Evolutionary conservation across 169 alveolate species (phyloP), one percentile per base, ranked within the genome.

Genomic region (Amoebophrya sp.): DNA sequence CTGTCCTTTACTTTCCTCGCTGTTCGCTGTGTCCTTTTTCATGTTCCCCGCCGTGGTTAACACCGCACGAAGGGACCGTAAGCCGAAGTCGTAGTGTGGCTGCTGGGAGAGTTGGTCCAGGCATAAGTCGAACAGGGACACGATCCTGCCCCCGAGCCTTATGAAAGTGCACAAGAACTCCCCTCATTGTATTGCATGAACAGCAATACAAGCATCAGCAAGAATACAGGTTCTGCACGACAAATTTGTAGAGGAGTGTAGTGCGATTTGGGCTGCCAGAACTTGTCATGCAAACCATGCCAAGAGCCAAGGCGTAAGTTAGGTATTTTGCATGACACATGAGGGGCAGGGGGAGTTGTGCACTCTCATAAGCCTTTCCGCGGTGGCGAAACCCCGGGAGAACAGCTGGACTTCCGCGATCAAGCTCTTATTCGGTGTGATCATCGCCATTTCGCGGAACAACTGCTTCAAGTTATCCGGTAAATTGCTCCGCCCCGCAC

Each of bases 51-150:
- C 98, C 53, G 97, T 94, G 89, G 95, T 97, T n/a, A 98, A 95
- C 33, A 98, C 99, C 89, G 97, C 95, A 95, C 98, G 98, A 91
- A 98, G 95, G 2, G 99, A 99, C 90, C 99, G 95, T 53, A 99
- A 95, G 39, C 99, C 99, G 90, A 98, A 99, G 95, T 99, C 99
- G 95, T 98, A 99, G 93, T 98, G 99, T 41, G 99, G 98, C 94
- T 98, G 99, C 39, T 96, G 94, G 40, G 99, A 97, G 54, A 98
- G 95, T 93, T 98, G 98, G 89, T 97, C 96, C 40, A 95, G 96
- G 94, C 99, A 98, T 40, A 98, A 95, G 93, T 98, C 99, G 94
- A 98, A 98, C 1, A 98, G 95, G 89, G 98, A 96, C 38, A 98
- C 99, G 89, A 99, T 97, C 94, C 97, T 97, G 90, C 98, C 98